phyloP scores from a whole-genome alignment of 31 red algal genomes.

The Odonthalia washingtoniensis region DNA sequence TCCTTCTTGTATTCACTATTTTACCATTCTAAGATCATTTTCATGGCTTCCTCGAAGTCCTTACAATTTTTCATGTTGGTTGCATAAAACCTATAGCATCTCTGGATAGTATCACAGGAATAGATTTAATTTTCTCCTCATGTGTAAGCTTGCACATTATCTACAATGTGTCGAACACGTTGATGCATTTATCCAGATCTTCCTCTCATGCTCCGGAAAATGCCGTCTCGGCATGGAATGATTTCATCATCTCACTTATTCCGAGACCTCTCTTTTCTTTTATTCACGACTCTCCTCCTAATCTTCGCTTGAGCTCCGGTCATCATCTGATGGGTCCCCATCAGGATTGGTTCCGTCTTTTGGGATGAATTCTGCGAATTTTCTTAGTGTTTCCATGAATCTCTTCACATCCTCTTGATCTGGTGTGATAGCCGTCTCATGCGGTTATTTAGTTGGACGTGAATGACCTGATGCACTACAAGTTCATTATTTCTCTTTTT shows the following conservation, averaged over 20 bases:
- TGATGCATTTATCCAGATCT: background rate
- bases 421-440: too few relatives aligned
- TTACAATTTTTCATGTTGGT: background rate
- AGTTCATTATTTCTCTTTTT: too few relatives aligned
- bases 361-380: too few relatives aligned
- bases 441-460: too few relatives aligned
- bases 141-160: background rate
- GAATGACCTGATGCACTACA: too few relatives aligned
- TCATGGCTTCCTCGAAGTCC: background rate
- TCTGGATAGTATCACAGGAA: background rate
- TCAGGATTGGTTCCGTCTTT: too few relatives aligned
- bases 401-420: too few relatives aligned
- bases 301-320: too few relatives aligned
- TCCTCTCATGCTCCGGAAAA: background rate
- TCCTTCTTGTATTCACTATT: slow-evolving; percentile 28
- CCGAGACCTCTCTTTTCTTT: too few relatives aligned
- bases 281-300: too few relatives aligned
- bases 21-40: slow-evolving; percentile 20
- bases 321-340: too few relatives aligned
- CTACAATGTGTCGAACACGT: background rate
- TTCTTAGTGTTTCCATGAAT: too few relatives aligned
- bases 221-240: background rate
- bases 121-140: background rate
- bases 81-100: background rate
- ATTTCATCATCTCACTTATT: background rate